Conservation (phyloP, 306 rosid genomes). For the Fagus sylvatica region DNA sequence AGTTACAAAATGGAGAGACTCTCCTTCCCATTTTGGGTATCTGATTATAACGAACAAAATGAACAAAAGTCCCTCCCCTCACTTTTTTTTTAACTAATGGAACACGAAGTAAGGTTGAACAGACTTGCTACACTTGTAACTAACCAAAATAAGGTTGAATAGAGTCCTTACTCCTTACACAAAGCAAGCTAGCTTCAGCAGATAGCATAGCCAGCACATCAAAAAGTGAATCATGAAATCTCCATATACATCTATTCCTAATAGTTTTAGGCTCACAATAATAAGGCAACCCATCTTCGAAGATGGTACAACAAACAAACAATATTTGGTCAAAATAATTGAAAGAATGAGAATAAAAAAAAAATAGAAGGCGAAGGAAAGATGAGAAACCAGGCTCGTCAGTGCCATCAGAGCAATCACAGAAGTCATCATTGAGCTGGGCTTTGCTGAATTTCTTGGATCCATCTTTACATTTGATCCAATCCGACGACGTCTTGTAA, state of each 20-base stretch:
- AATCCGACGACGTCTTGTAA: slow-evolving; percentile 62
- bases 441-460: slow-evolving; percentile 65
- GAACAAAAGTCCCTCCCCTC: too few species aligned
- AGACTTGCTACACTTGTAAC: too few species aligned
- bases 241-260: too few species aligned
- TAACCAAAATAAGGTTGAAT: too few species aligned
- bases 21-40: too few species aligned
- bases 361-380: not conserved
- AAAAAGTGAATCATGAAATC: too few species aligned
- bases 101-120: too few species aligned
- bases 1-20: not conserved
- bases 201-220: too few species aligned
- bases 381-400: slow-evolving; percentile 81
- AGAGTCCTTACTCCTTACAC: too few species aligned
- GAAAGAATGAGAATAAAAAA: not conserved
- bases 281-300: not conserved
- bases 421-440: slow-evolving; percentile 91
- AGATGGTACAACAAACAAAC: not conserved
- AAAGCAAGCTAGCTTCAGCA: too few species aligned
- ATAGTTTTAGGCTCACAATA: not conserved
- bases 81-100: too few species aligned
- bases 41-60: too few species aligned
- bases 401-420: slow-evolving; percentile 93
- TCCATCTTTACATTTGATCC: slow-evolving; percentile 77
- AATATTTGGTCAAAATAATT: not conserved